Evolutionary conservation across 331 rosid species (phyloP).

Genomic region (Dryas integrifolia): DNA sequence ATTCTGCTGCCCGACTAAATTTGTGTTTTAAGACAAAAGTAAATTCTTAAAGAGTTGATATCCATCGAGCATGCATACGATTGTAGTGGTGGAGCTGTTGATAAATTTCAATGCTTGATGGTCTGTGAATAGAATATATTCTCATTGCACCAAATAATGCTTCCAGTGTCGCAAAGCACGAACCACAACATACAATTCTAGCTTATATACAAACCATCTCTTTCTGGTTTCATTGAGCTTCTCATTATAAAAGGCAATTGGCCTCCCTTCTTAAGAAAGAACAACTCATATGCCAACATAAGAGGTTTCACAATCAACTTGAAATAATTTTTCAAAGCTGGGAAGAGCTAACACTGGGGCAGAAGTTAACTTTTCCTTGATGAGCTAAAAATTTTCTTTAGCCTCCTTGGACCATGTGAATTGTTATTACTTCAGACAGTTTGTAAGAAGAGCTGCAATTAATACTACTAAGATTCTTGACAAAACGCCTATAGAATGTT

Average conservation of each 20-base stretch:
- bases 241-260: not conserved
- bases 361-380: not conserved
- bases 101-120: not conserved
- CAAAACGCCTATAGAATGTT: not conserved
- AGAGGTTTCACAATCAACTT: not conserved
- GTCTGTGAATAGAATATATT: not conserved
- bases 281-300: not conserved
- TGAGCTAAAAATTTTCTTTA: not conserved
- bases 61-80: not conserved
- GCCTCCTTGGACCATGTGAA: not conserved
- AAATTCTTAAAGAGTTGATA: not conserved
- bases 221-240: not conserved
- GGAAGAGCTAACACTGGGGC: not conserved
- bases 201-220: not conserved
- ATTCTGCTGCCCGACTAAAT: not conserved
- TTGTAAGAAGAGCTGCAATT: not conserved
- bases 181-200: not conserved
- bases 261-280: not conserved
- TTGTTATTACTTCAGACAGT: not conserved
- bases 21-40: not conserved
- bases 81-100: not conserved
- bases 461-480: not conserved
- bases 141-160: not conserved
- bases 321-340: conserved; percentile 6
- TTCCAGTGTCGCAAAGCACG: not conserved